Conservation (phyloP, 306 rosid species). For the Sindora glabra region DNA sequence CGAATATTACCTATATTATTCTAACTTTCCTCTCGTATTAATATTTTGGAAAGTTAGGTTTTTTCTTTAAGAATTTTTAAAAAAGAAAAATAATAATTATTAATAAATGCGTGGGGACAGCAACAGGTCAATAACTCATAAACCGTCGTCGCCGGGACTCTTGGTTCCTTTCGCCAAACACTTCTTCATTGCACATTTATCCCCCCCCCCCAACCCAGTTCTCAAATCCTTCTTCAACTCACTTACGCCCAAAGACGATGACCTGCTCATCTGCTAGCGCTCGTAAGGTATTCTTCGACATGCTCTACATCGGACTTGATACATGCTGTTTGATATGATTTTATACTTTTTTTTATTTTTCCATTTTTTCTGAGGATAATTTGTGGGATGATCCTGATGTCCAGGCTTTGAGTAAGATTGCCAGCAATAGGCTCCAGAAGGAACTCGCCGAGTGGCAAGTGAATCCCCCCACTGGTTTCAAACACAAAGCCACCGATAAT, state of each 20-base stretch:
- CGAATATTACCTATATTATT: too few species aligned
- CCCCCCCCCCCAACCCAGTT: background rate
- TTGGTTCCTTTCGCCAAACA: slow-evolving; percentile 30
- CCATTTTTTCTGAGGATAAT: background rate
- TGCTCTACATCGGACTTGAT: background rate
- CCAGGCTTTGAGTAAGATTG: slow-evolving; percentile 93
- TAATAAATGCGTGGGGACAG: too few species aligned
- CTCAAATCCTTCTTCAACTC: slow-evolving; percentile 20
- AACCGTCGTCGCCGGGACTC: slow-evolving; percentile 38
- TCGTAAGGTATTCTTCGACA: slow-evolving; percentile 66
- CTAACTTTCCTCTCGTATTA: too few species aligned
- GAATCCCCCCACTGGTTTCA: slow-evolving; percentile 90
- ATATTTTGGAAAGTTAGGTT: too few species aligned
- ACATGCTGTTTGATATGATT: background rate
- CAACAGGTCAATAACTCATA: background rate
- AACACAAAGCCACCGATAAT: slow-evolving; percentile 93
- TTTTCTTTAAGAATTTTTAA: too few species aligned
- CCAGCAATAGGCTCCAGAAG: slow-evolving; percentile 97
- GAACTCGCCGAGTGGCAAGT: slow-evolving; percentile 98
- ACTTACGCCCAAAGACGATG: slow-evolving; percentile 44
- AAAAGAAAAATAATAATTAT: too few species aligned
- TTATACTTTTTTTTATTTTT: background rate
- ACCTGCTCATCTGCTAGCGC: slow-evolving; percentile 85
- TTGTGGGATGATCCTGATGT: background rate
- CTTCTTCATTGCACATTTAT: slow-evolving; percentile 6